phyloP scores from a whole-genome alignment of 495 filamentous ascomycete genomes.

The Penicillium longicatenatum region DNA sequence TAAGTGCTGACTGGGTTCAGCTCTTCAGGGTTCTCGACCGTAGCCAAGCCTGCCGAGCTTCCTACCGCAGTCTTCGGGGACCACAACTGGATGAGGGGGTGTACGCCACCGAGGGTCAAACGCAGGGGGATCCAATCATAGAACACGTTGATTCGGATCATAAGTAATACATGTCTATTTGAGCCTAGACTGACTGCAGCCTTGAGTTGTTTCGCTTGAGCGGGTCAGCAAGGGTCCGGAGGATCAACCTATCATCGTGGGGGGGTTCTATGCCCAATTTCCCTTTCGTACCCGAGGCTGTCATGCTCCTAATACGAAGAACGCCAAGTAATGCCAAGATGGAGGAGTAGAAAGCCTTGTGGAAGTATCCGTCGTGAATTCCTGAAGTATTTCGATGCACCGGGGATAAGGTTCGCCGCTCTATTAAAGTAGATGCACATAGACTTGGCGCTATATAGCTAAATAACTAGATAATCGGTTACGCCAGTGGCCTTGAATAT shows the following conservation, averaged over 20 bases:
- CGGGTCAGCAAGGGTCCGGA: conserved; percentile 19
- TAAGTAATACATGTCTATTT: neutral
- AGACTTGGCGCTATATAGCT: no score
- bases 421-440: no score
- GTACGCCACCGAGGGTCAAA: neutral
- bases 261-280: neutral
- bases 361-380: no score
- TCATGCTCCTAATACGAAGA: neutral
- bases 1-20: neutral
- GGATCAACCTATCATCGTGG: conserved; percentile 6
- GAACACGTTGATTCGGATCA: neutral
- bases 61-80: neutral
- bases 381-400: no score
- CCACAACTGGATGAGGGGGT: neutral
- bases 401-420: no score
- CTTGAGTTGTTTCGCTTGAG: neutral
- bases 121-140: neutral
- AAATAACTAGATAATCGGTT: no score
- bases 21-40: conserved; percentile 9
- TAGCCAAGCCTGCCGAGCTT: conserved; percentile 11
- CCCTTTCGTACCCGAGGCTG: neutral
- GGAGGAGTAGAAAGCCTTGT: no score
- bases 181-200: neutral
- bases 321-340: neutral
- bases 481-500: no score